phyloP scores from a whole-genome alignment of 495 filamentous ascomycete species.

The Paragyromitra xinjiangensis region DNA sequence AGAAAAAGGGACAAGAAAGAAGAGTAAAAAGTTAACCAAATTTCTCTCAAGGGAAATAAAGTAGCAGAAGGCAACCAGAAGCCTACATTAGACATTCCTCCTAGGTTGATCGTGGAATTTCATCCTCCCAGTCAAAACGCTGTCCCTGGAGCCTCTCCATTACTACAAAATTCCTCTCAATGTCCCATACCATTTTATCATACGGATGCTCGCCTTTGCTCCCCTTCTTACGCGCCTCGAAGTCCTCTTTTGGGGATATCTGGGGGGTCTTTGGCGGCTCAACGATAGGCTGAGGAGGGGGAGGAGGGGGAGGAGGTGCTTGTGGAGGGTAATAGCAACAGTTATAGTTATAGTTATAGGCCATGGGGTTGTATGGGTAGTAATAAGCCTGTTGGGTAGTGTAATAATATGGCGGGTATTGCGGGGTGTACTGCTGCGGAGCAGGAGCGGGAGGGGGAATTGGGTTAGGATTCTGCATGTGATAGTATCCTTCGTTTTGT shows the following conservation, averaged over 20 bases:
- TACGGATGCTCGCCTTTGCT: not conserved
- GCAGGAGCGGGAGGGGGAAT: not conserved
- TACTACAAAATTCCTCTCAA: not conserved
- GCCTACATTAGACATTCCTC: not conserved
- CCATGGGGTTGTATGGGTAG: not conserved
- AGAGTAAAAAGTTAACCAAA: not conserved
- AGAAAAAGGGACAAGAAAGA: not conserved
- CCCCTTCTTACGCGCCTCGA: not conserved
- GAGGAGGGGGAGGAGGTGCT: not conserved
- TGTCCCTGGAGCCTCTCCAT: not conserved
- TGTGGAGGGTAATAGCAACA: too few relatives aligned
- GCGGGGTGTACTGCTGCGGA: not conserved
- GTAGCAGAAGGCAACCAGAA: not conserved
- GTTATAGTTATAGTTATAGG: not conserved
- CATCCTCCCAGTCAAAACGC: not conserved
- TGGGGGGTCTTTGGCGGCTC: not conserved
- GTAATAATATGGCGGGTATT: not conserved
- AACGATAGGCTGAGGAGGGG: not conserved
- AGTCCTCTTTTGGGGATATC: not conserved
- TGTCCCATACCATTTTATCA: slow-evolving; percentile 6
- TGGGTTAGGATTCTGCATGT: not conserved
- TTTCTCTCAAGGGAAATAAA: not conserved
- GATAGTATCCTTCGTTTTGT: not conserved
- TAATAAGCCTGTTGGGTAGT: not conserved
- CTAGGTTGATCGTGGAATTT: not conserved